Conservation (phyloP, 176 grass and related monocot genomes). For the Pontederia crassipes region DNA sequence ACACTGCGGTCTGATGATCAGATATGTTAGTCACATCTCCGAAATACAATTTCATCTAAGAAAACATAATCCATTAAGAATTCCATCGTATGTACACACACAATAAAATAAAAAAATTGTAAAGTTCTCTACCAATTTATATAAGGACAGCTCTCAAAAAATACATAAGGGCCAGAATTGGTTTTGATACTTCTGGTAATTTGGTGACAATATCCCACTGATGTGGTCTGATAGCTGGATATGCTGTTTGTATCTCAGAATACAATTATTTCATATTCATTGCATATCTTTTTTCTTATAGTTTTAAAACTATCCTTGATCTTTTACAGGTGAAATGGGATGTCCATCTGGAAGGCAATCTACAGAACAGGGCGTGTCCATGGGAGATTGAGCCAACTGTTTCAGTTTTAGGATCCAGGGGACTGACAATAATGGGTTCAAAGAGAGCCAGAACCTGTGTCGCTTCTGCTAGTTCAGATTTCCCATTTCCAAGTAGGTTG, state of each 20-base stretch:
- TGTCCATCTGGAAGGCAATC: constrained; percentile 37
- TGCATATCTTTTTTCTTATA: not conserved
- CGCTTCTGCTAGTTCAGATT: constrained; percentile 27
- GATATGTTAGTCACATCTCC: not conserved
- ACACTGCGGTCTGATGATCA: not conserved
- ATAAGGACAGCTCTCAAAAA: too few relatives aligned
- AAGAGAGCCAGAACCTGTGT: constrained; percentile 61
- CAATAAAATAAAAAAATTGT: too few relatives aligned
- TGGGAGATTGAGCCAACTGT: constrained; percentile 75
- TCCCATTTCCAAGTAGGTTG: constrained; percentile 41
- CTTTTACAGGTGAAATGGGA: constrained; percentile 67
- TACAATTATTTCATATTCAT: not conserved
- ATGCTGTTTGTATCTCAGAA: not conserved
- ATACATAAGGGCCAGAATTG: too few relatives aligned
- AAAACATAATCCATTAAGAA: too few relatives aligned
- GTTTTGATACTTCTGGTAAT: too few relatives aligned
- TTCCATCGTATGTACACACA: too few relatives aligned
- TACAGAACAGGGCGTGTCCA: constrained; percentile 52
- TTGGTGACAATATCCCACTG: not conserved
- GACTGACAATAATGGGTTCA: constrained; percentile 24
- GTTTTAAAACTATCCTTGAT: constrained; percentile 8
- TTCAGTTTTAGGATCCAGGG: constrained; percentile 36
- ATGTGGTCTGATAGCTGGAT: not conserved
- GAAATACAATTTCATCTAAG: not conserved
- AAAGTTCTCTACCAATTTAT: too few relatives aligned